phyloP scores from a whole-genome alignment of 352 stramenopile species.

The Phytophthora crassamura region DNA sequence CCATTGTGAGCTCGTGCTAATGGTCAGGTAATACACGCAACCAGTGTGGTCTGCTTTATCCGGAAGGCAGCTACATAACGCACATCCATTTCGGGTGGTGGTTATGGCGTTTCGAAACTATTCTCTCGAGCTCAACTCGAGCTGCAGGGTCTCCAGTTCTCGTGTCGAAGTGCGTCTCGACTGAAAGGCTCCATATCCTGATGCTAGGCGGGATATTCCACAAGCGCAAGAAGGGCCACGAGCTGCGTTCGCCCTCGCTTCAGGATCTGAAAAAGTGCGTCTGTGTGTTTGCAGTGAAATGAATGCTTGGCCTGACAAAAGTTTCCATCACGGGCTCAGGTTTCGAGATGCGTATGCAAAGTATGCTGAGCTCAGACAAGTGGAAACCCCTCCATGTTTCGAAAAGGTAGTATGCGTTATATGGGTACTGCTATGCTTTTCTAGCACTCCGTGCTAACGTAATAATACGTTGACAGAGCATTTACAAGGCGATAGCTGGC shows the following conservation, averaged over 20 bases:
- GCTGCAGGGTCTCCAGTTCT: not conserved
- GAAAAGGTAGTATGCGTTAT: slow-evolving; percentile 48
- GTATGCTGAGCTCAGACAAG: slow-evolving; percentile 60
- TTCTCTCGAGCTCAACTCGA: slow-evolving; percentile 5
- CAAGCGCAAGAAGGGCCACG: slow-evolving; percentile 83
- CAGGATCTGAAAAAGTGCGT: slow-evolving; percentile 79
- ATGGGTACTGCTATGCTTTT: not conserved
- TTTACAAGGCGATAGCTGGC: slow-evolving; percentile 87
- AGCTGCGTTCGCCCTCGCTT: slow-evolving; percentile 73
- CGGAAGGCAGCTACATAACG: too few relatives aligned
- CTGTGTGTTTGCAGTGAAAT: too few relatives aligned
- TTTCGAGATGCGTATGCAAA: slow-evolving; percentile 78
- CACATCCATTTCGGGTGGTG: slow-evolving; percentile 15
- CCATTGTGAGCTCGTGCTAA: slow-evolving; percentile 1
- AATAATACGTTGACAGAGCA: slow-evolving; percentile 45
- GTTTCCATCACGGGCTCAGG: slow-evolving; percentile 26
- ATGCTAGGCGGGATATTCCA: slow-evolving; percentile 84
- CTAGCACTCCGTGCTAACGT: not conserved
- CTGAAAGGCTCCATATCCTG: not conserved
- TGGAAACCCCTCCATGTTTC: slow-evolving; percentile 74
- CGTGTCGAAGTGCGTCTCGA: slow-evolving; percentile 1
- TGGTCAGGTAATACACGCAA: slow-evolving; percentile 6
- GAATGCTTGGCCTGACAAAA: not conserved
- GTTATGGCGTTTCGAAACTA: slow-evolving; percentile 47
- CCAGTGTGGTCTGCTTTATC: too few relatives aligned